Base-by-base conservation (phyloP, 1,284 basidiomycete genomes). In the Rhodotorula sp. region DNA sequence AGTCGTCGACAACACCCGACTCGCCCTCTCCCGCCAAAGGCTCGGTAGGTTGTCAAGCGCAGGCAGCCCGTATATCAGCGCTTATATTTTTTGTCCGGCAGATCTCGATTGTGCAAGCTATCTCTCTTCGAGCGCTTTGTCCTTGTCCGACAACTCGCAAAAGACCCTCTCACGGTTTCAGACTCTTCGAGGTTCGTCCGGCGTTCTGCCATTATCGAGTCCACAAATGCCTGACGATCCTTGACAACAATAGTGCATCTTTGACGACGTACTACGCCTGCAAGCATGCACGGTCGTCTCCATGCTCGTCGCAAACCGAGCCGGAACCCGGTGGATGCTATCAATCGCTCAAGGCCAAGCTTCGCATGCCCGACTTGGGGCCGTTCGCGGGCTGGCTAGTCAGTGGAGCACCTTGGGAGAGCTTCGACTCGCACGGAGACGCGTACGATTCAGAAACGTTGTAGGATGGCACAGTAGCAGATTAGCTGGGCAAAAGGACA, bases 351-450 rank as follows among this genome's bases (percentile, higher is more conserved):
- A 71, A 67, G 21, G 1, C 21, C 4, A 48, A 56, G 21, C 58
- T 56, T 2, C 63, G 46, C 43, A 20, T 4, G 3, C n/a, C 89
- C 12, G 78, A 84, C 18, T 78, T 71, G 0, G 81, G 83, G 1
- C 83, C 85, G 1, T 89, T 91, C 73, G 78, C 79, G 57, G 89
- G 87, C 23, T 91, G 90, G 90, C 79, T 88, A 48, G 83, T 83
- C 29, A 86, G 84, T 65, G 87, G 87, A 1, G 71, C 75, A 59
- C 76, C 77, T 64, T 87, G 84, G 82, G 87, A 89, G 76, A 81
- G 71, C n/a, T 89, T 90, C 67, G 79, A 81, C 51, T 34, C 62
- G 23, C 61, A 74, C 21, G 75, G 77, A 18, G 56, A 29, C 12
- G 26, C 68, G 10, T 7, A 12, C 43, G 43, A 14, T 48, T 8